Base-by-base conservation (phyloP, 2,329 filamentous ascomycete genomes). In the Cladophialophora immunda region DNA sequence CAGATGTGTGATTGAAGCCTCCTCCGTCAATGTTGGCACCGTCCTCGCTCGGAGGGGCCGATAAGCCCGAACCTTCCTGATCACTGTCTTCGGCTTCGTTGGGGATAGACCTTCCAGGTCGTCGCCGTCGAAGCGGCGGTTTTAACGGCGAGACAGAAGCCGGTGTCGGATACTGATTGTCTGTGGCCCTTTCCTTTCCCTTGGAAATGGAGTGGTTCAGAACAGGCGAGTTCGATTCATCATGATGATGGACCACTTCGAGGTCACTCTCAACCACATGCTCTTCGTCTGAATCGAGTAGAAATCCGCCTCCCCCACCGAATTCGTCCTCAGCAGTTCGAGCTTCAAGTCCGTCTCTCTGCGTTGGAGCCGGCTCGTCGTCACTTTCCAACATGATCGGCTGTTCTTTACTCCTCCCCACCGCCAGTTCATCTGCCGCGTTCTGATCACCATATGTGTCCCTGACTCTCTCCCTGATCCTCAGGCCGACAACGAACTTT, bases 401-500 rank as follows among this genome's bases (percentile, higher is more conserved):
- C 38, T 71, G 69, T 22, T 69, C 68, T 32, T 32, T 68, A 19
- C 34, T 68, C 29, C 45, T 56, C 22, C 68, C 68, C 29, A 29
- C n/a, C 2, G 54, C 25, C 25, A 56, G 17, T 11, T 70, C 59
- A 41, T 62, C 52, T 19, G 25, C 63, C 13, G 64, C 81, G 41
- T 79, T 77, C 19, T 50, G 45, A 58, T 89, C 85, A 0, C 91
- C 92, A 76, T 96, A 96, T 68, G 97, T 92, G 62, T 89, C 85
- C 47, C 84, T 84, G 47, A 96, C 90, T 57, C 93, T 85, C 76
- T 95, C 86, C 22, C 92, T 85, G 65, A 98, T 95, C 2, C 93
- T 86, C 79, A 97, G 76, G 0, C 94, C 94, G 83, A 94, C 92
- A 15, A 97, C 79, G 72, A 97, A 92, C 78, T 92, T 96, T 65